Conservation (phyloP, 352 stramenopile genomes). For the Phytophthora pseudosyringae region DNA sequence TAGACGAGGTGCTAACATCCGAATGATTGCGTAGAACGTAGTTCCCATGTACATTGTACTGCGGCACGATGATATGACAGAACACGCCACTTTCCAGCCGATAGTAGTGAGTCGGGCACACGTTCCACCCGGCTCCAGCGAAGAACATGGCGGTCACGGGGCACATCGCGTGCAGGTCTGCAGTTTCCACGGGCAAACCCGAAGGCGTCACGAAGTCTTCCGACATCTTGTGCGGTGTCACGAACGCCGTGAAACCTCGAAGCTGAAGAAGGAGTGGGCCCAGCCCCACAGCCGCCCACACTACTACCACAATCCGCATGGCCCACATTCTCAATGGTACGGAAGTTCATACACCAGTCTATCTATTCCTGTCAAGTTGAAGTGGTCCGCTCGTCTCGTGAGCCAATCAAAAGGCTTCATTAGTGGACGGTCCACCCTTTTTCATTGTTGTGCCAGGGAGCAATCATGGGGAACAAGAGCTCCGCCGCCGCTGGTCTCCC, state of each 20-base stretch:
- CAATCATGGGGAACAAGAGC: conserved; percentile 34
- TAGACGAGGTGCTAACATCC: background rate
- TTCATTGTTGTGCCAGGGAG: background rate
- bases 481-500: background rate
- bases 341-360: too few relatives aligned
- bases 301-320: conserved; percentile 15
- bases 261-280: conserved; percentile 33
- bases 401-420: conserved; percentile 13
- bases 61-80: conserved; percentile 20
- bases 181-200: conserved; percentile 1
- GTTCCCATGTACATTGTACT: conserved; percentile 26
- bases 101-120: conserved; percentile 16
- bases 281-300: conserved; percentile 25
- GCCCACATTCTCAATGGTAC: background rate
- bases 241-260: conserved; percentile 27
- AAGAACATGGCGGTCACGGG: conserved; percentile 15
- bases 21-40: conserved; percentile 13
- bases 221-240: conserved; percentile 34
- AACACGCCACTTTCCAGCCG: conserved; percentile 4
- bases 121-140: conserved; percentile 28
- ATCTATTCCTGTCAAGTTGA: background rate
- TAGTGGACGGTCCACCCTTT: conserved; percentile 13
- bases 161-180: conserved; percentile 11
- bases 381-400: conserved; percentile 3
- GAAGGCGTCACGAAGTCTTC: conserved; percentile 14